Evolutionary conservation across 2,329 filamentous ascomycete species (phyloP), one percentile per base, ranked within the genome.

Genomic region (Pseudogymnoascus sp.): DNA sequence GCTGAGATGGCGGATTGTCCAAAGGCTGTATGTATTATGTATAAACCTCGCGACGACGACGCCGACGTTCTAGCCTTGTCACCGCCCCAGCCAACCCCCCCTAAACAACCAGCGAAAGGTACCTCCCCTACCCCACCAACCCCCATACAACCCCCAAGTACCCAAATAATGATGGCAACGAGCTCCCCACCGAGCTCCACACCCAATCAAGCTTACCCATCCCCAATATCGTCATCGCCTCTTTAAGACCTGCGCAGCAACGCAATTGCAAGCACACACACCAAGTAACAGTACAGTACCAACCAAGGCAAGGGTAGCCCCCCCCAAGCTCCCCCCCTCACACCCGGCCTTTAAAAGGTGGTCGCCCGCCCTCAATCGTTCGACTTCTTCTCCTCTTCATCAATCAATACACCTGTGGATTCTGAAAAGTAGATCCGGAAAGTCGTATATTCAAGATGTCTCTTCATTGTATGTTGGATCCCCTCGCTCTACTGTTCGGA

Each of bases 381-480:
- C 23, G 23, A 23, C 4, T 7, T 8, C 3, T 11, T 45, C 41
- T 45, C 10, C 16, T 23, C 41, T 45, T 45, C 41, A 45, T 45
- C 41, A 45, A 45, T 16, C 41, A 45, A 11, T 23, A 45, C 41
- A 45, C 41, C 41, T 45, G 41, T 45, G 1, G 41, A 21, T 21
- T 45, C 14, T 45, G 13, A 11, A 45, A 28, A 28, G 25, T 28
- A 28, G 41, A 45, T n/a, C 36, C 36, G n/a, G 2, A 11, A 23
- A 13, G 14, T 23, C 10, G 6, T 5, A 16, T 45, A 39, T 23
- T 23, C 41, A 45, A 21, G 1, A 72, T 72, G 71, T 72, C 71
- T 69, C 71, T 72, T 63, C 68, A 70, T 65, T 71, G 71, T 72
- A 68, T 39, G 71, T 65, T 65, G 64, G 21, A 14, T 21, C 25